Conservation (phyloP, 2,329 filamentous ascomycete species). For the Lachnellula cervina region DNA sequence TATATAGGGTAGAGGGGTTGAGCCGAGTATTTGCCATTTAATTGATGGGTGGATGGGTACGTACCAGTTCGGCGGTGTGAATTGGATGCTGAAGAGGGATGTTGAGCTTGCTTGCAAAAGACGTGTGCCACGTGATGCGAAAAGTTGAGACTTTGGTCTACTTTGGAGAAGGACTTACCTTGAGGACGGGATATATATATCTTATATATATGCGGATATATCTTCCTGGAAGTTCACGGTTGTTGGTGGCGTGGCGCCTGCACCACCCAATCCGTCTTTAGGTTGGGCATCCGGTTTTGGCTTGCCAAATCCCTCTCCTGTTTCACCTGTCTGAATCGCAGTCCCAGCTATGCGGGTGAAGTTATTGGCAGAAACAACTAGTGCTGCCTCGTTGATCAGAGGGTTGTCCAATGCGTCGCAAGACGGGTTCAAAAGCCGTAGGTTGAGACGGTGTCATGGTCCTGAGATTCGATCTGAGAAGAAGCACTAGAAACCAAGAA, state of each 20-base stretch:
- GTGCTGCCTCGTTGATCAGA: constrained; percentile 42
- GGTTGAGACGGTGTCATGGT: too few relatives aligned
- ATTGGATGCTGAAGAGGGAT: too few relatives aligned
- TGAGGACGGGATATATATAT: too few relatives aligned
- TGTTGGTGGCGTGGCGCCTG: constrained; percentile 9
- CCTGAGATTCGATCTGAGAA: too few relatives aligned
- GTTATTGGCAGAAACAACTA: constrained; percentile 35
- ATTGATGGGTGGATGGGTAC: neutral
- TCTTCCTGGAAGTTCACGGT: too few relatives aligned
- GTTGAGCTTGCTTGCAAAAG: too few relatives aligned
- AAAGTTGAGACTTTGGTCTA: too few relatives aligned
- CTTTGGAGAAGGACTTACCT: too few relatives aligned
- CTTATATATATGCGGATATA: too few relatives aligned
- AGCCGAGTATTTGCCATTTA: neutral
- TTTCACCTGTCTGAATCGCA: constrained; percentile 25
- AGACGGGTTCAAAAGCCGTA: constrained; percentile 24
- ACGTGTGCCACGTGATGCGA: too few relatives aligned
- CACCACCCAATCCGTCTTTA: constrained; percentile 31
- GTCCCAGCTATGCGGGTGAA: constrained; percentile 28
- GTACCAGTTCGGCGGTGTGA: too few relatives aligned
- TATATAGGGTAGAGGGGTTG: neutral
- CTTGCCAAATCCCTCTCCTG: constrained; percentile 18
- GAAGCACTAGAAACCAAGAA: too few relatives aligned
- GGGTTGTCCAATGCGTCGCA: constrained; percentile 51
- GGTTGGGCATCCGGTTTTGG: constrained; percentile 29